A percentile compares a stretch with the other conserved stretches of the same genome.
Evolutionary conservation across 2,329 filamentous ascomycete genomes (phyloP).

Genomic region (Aciculosporium take): DNA sequence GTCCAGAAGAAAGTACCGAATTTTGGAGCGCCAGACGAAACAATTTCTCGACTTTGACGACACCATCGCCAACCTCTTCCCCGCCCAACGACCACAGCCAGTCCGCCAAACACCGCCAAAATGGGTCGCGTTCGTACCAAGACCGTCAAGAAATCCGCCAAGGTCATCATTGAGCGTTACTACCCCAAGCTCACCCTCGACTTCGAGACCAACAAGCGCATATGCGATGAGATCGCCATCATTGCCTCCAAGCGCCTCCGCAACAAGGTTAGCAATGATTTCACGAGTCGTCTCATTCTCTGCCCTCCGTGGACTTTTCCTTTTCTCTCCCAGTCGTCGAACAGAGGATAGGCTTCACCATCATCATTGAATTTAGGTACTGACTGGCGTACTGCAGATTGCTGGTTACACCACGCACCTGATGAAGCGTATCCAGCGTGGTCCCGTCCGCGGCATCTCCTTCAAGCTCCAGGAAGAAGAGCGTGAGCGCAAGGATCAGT

Average conservation of each 20-base stretch:
- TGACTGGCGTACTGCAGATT: conserved; percentile 42
- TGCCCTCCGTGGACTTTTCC: not conserved
- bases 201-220: conserved; percentile 99
- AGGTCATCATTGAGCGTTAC: conserved; percentile 99
- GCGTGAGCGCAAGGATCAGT: conserved; percentile 99
- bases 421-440: conserved; percentile 99
- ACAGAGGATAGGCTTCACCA: no score
- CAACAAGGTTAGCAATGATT: conserved; percentile 68
- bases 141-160: conserved; percentile 69
- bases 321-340: not conserved
- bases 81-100: conserved; percentile 20
- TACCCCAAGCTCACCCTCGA: conserved; percentile 97
- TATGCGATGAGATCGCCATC: conserved; percentile 99
- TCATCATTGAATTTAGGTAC: not conserved
- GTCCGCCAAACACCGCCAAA: conserved; percentile 37
- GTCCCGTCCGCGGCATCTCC: conserved; percentile 98
- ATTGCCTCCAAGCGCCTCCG: conserved; percentile 97
- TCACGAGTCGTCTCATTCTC: not conserved
- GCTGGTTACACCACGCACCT: conserved; percentile 96
- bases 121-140: conserved; percentile 60
- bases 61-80: conserved; percentile 12
- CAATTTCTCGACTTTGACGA: conserved; percentile 10
- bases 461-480: conserved; percentile 99
- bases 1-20: conserved; percentile 16
- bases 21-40: conserved; percentile 9